Evolutionary conservation across 129 eudicot species (phyloP).

Genomic region (Deinandra increscens): DNA sequence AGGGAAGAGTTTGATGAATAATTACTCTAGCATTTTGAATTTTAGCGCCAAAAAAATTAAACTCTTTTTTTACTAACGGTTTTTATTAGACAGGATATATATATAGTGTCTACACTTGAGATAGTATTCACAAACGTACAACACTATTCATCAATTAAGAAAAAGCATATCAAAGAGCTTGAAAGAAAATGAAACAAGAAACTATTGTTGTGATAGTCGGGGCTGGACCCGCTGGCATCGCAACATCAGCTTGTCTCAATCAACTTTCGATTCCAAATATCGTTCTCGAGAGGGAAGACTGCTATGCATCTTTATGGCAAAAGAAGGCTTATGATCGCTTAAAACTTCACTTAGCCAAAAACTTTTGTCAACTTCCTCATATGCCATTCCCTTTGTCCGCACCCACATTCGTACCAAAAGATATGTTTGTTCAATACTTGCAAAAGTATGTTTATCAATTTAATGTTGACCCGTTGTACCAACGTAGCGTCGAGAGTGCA

Average conservation of each 20-base stretch:
- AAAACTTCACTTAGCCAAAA: constrained; percentile 51
- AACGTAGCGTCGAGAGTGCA: constrained; percentile 38
- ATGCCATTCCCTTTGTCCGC: constrained; percentile 41
- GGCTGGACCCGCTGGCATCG: constrained; percentile 62
- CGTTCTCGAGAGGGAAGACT: constrained; percentile 50
- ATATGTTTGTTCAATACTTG: constrained; percentile 44
- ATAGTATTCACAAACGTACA: not conserved
- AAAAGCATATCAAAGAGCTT: not conserved
- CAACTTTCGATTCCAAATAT: constrained; percentile 37
- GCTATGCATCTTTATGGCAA: constrained; percentile 58
- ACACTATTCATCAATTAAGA: not conserved
- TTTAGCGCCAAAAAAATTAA: not conserved
- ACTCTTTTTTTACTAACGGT: too few relatives aligned
- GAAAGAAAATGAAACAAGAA: constrained; percentile 29
- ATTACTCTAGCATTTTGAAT: not conserved
- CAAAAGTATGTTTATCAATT: constrained; percentile 34
- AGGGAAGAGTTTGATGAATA: too few relatives aligned
- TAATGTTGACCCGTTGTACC: constrained; percentile 34
- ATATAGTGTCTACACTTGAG: constrained; percentile 9
- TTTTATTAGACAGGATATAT: too few relatives aligned
- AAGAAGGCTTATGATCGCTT: constrained; percentile 53
- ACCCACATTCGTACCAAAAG: constrained; percentile 49
- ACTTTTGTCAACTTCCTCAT: constrained; percentile 50
- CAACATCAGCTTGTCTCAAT: constrained; percentile 53
- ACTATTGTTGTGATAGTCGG: constrained; percentile 47